Evolutionary conservation across 2,329 filamentous ascomycete genomes (phyloP), one percentile per base, ranked within the genome.

Genomic region (Paraphaeosphaeria minitans): DNA sequence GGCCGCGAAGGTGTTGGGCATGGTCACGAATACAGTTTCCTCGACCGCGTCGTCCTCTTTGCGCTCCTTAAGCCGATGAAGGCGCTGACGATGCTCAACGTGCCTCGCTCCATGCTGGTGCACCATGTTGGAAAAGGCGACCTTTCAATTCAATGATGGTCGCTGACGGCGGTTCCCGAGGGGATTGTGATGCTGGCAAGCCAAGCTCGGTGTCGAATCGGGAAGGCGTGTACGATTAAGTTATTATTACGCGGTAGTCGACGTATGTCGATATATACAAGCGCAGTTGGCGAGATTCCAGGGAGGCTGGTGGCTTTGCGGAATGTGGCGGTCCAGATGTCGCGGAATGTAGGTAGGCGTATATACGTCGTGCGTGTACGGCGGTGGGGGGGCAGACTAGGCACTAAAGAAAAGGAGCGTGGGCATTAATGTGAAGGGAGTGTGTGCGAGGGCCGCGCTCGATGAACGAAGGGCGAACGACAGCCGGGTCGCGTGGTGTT

Each of bases 1-100:
- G 10, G 48, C 12, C 24, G 33, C 19, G 63, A 85, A 87, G 41
- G 84, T 85, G 55, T 81, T 77, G 22, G 78, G 66, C 31, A 81
- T 77, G 0, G 84, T 86, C 47, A 84, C 78, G 69, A 85, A 83
- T 43, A 86, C 78, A 42, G 83, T 72, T 0, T 60, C 61, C 0
- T 59, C 60, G 33, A 59, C 31, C 16, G 60, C 16, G 2, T 55
- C 57, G 1, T 55, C 57, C 33, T 62, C 51, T 5, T 62, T 48
- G 21, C 62, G 54, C 24, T 64, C 46, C 31, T 65, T 55, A 2
- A 67, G 47, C 29, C 65, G 46, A 53, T 58, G 59, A 27, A 64
- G 39, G 48, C 61, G 66, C 58, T 75, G 71, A 22, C 74, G 72
- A 41, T 65, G 73, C 65, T 67, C 61, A 16, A 72, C 62, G 60